A percentile compares a stretch with the other conserved stretches of the same genome.
phyloP scores from a whole-genome alignment of 768 basidiomycete species.

The Lentinula sp. region DNA sequence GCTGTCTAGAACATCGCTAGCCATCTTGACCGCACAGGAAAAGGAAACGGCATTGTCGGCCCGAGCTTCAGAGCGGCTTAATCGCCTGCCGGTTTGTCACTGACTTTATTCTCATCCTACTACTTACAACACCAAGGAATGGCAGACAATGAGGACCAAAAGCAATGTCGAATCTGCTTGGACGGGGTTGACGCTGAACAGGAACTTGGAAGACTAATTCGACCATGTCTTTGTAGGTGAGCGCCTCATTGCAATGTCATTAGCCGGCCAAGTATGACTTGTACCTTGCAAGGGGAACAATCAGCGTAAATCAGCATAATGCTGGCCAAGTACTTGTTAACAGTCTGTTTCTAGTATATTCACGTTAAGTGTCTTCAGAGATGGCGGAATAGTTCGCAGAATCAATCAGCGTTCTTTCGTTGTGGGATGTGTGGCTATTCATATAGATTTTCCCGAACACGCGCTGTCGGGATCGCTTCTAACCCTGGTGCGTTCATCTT shows the following conservation, averaged over 20 bases:
- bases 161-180: conserved; percentile 82
- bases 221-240: conserved; percentile 66
- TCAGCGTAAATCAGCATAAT: conserved; percentile 43
- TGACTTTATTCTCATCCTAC: not conserved
- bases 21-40: not conserved
- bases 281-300: conserved; percentile 57
- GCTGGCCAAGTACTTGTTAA: not conserved
- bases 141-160: conserved; percentile 31
- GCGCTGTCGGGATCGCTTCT: conserved; percentile 65
- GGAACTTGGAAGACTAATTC: conserved; percentile 69
- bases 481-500: conserved; percentile 50
- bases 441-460: conserved; percentile 72
- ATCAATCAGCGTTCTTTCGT: conserved; percentile 66
- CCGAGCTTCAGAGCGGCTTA: too few relatives aligned
- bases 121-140: not conserved
- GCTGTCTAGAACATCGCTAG: conserved; percentile 6
- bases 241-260: conserved; percentile 18
- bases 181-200: conserved; percentile 56
- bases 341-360: conserved; percentile 44
- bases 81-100: not conserved
- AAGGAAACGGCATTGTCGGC: not conserved
- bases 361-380: conserved; percentile 73
- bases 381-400: conserved; percentile 62
- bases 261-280: conserved; percentile 24
- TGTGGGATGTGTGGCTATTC: conserved; percentile 78